These are phyloP conservation scores for Hydnomerulius pinastri DNA, from an alignment of 768 basidiomycete species.

Conservation along the genomic window DNA sequence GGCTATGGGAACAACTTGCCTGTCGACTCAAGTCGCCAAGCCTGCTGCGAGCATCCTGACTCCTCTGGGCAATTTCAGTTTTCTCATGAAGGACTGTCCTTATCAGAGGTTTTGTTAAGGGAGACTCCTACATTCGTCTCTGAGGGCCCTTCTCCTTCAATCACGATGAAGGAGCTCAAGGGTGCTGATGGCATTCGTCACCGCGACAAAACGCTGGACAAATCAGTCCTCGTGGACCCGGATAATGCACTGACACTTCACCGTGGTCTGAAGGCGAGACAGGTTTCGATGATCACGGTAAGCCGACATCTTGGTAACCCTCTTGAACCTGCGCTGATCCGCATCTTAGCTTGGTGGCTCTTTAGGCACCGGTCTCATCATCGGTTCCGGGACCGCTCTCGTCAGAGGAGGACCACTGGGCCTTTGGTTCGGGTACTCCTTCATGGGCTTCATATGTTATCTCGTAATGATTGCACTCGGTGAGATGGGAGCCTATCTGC, in stretches of 20 bases:
- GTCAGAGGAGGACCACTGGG: constrained; percentile 56
- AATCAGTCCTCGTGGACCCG: constrained; percentile 35
- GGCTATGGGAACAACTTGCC: background rate
- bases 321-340: background rate
- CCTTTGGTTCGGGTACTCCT: constrained; percentile 39
- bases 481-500: constrained; percentile 43
- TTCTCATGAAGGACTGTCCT: constrained; percentile 1
- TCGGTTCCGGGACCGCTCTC: constrained; percentile 61
- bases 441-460: constrained; percentile 59
- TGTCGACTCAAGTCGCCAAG: background rate
- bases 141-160: background rate
- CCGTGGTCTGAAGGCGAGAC: constrained; percentile 51
- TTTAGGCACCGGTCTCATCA: constrained; percentile 57
- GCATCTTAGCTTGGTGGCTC: constrained; percentile 45
- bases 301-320: constrained; percentile 4
- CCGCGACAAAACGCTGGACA: background rate
- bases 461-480: constrained; percentile 56
- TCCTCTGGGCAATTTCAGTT: background rate
- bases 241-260: constrained; percentile 41
- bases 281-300: constrained; percentile 59
- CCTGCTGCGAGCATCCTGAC: background rate
- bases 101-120: background rate
- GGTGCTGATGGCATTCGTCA: background rate
- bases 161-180: background rate
- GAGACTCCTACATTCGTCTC: background rate